These are phyloP conservation scores for Geranium incanum DNA, from an alignment of 441 rosid genomes.

Conservation along the genomic window DNA sequence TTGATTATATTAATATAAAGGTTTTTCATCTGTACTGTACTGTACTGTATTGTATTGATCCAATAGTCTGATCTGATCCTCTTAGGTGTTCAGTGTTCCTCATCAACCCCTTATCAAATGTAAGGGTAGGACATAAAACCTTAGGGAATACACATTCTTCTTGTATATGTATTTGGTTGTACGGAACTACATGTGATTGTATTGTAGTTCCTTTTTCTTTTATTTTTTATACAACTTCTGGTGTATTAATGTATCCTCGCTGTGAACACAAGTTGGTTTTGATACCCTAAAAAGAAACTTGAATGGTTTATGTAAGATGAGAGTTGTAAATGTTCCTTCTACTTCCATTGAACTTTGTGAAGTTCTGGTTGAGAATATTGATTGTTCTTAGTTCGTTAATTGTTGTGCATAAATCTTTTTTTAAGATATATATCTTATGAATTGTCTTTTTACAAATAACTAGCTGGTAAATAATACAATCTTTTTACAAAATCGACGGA, in stretches of 20 bases:
- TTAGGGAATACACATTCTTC: neutral
- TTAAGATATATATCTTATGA: too few species aligned
- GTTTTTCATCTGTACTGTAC: constrained; percentile 18
- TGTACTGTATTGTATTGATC: constrained; percentile 22
- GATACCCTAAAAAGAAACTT: neutral
- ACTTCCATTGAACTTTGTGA: too few species aligned
- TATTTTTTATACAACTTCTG: neutral
- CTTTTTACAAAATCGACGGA: too few species aligned
- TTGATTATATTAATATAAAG: neutral
- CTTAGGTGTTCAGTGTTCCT: constrained; percentile 16
- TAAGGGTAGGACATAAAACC: constrained; percentile 8
- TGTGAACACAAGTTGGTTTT: neutral
- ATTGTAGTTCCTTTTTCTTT: neutral
- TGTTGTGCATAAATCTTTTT: too few species aligned
- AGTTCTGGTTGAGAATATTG: too few species aligned
- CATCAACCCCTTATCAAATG: neutral
- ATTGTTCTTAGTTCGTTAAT: too few species aligned
- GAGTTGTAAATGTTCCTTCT: too few species aligned
- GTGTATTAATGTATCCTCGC: neutral
- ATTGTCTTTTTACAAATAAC: too few species aligned
- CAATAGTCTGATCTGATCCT: constrained; percentile 20
- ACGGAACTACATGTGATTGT: neutral
- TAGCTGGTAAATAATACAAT: too few species aligned
- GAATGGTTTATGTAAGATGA: too few species aligned
- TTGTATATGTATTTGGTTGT: constrained; percentile 1